These are phyloP conservation scores for Protomyces macrosporus DNA, from an alignment of 1,139 yeast genomes.

Conservation along the genomic window DNA sequence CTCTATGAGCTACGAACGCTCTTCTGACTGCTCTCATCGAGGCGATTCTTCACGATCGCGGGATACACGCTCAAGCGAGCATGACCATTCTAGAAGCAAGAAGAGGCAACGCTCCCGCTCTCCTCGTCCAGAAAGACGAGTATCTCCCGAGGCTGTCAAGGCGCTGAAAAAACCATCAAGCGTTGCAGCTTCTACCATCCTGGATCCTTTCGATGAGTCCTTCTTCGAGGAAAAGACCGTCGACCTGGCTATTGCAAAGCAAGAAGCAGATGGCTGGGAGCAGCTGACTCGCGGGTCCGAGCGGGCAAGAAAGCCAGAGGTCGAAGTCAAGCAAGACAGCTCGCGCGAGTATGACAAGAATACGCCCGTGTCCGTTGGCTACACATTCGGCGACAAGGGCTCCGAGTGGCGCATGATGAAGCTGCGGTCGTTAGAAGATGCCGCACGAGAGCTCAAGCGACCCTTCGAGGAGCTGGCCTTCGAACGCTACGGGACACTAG, in stretches of 20 bases:
- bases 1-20: too few species aligned
- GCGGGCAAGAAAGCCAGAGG: conserved; percentile 5
- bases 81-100: background rate
- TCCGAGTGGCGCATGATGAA: conserved; percentile 42
- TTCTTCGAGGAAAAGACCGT: conserved; percentile 10
- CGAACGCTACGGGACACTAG: conserved; percentile 36
- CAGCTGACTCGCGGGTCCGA: background rate
- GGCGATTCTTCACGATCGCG: too few species aligned
- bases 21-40: too few species aligned
- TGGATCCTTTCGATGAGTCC: conserved; percentile 19
- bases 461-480: conserved; percentile 35
- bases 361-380: background rate
- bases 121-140: background rate
- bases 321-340: background rate
- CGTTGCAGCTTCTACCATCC: background rate
- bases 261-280: conserved; percentile 4
- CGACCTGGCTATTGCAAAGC: background rate
- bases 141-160: background rate
- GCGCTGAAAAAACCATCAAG: background rate
- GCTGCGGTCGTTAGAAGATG: conserved; percentile 31
- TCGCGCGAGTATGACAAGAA: conserved; percentile 2
- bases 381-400: conserved; percentile 39
- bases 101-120: background rate
- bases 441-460: conserved; percentile 30
- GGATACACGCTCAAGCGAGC: background rate